Evolutionary conservation across 2,329 filamentous ascomycete genomes (phyloP), one percentile per base, ranked within the genome.

Genomic region (Nemania serpens): DNA sequence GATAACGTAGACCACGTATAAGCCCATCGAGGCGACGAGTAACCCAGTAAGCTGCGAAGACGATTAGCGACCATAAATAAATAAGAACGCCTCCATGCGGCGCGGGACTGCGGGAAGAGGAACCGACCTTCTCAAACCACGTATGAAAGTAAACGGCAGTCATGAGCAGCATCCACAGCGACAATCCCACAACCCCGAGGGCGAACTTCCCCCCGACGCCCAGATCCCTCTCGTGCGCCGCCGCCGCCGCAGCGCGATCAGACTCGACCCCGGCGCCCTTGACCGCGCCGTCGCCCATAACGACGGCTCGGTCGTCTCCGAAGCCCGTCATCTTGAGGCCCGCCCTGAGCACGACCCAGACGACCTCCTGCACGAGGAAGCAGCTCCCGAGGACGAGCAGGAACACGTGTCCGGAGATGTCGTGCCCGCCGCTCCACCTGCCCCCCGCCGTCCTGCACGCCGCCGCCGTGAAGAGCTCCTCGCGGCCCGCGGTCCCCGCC

Each of bases 61-160:
- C 41, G 45, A 41, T 66, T 43, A 66, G 62, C 46, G 51, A 36
- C 6, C 6, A 7, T n/a, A 34, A 25, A n/a, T n/a, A n/a, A n/a
- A n/a, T n/a, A n/a, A n/a, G n/a, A n/a, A n/a, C n/a, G n/a, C n/a
- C n/a, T n/a, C n/a, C n/a, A n/a, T n/a, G n/a, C n/a, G n/a, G n/a
- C n/a, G 13, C 12, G 15, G 15, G 20, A 50, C 29, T 58, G 36
- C 17, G 53, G 42, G 20, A 25, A n/a, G 0, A 3, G 17, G n/a
- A 42, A 74, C 82, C 71, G 70, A 91, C 89, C 89, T 98, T 99
- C 80, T 99, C 95, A 70, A 96, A 88, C 93, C 94, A 98, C 0
- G 95, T 99, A 76, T 99, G 95, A 72, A 99, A 99, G 82, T 94
- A 99, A 41, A 96, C 93, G 2, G 93, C 93, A 42, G 95, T 99